A percentile compares a stretch with the other conserved stretches of the same genome.
These are phyloP conservation scores for Aristolochia californica DNA, from an alignment of 164 flowering plant species.

Conservation along the genomic window DNA sequence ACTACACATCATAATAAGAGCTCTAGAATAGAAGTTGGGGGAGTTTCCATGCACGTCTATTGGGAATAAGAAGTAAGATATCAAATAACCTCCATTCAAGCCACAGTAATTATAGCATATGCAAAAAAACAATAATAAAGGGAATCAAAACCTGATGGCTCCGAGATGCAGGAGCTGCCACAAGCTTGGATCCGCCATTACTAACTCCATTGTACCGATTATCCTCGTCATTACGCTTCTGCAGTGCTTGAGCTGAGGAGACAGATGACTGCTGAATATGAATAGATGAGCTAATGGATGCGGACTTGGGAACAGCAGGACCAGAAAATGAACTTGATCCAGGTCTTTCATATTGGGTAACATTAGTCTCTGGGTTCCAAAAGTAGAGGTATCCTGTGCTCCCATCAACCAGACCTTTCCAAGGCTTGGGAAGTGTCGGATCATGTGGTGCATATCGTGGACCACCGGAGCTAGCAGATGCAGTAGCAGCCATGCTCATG, in stretches of 20 bases:
- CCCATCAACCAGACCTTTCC: conserved; percentile 90
- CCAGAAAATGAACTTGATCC: conserved; percentile 10
- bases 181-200: conserved; percentile 26
- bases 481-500: conserved; percentile 46
- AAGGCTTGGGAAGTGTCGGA: conserved; percentile 90
- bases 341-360: conserved; percentile 93
- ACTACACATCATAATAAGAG: too few species aligned
- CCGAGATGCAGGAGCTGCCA: conserved; percentile 14
- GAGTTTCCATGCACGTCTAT: too few species aligned
- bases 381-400: conserved; percentile 77
- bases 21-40: too few species aligned
- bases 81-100: too few species aligned
- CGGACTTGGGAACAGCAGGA: conserved; percentile 17
- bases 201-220: conserved; percentile 24
- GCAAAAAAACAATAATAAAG: not conserved
- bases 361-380: conserved; percentile 93
- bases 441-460: conserved; percentile 79
- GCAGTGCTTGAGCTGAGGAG: conserved; percentile 19
- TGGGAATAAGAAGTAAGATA: too few species aligned
- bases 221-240: conserved; percentile 21
- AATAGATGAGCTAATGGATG: conserved; percentile 41
- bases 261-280: conserved; percentile 33
- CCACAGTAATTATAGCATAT: too few species aligned
- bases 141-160: conserved; percentile 24
- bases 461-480: conserved; percentile 28